Percentiles rank a stretch among this genome's conserved stretches.
Evolutionary conservation across 108 stramenopile genomes (phyloP).

Genomic region (Fragilaria radians): DNA sequence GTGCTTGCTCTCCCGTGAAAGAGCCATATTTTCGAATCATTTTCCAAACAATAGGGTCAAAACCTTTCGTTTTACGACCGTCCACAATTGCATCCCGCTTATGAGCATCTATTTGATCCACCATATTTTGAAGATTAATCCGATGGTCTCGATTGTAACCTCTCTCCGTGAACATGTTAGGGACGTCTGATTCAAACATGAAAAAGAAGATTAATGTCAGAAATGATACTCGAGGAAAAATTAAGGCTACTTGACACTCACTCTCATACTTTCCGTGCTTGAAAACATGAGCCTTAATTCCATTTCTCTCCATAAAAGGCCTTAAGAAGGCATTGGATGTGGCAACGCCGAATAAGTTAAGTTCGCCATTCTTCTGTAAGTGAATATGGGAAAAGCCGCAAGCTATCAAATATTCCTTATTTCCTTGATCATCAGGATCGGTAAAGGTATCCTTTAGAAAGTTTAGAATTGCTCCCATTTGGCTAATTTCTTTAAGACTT

Average conservation of each 20-base stretch:
- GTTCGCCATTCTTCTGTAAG: constrained; percentile 53
- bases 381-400: constrained; percentile 51
- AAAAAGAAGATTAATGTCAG: neutral
- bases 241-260: constrained; percentile 9
- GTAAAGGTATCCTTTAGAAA: constrained; percentile 38
- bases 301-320: constrained; percentile 54
- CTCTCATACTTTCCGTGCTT: constrained; percentile 78
- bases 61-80: constrained; percentile 25
- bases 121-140: constrained; percentile 34
- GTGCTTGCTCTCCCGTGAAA: constrained; percentile 49
- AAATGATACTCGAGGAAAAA: neutral
- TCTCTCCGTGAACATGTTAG: constrained; percentile 56
- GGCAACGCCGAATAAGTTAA: constrained; percentile 53
- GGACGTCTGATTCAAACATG: constrained; percentile 25
- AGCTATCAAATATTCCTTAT: constrained; percentile 65
- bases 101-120: constrained; percentile 40
- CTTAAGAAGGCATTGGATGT: constrained; percentile 40
- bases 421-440: constrained; percentile 24
- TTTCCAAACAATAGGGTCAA: constrained; percentile 54
- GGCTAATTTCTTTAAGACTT: no score
- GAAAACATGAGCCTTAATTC: constrained; percentile 64
- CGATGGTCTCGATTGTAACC: constrained; percentile 43
- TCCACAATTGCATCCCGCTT: constrained; percentile 36
- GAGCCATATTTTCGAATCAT: constrained; percentile 54
- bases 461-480: no score